Evolutionary conservation across 768 basidiomycete species (phyloP), one percentile per base, ranked within the genome.

Genomic region (Nidularia pulvinata): DNA sequence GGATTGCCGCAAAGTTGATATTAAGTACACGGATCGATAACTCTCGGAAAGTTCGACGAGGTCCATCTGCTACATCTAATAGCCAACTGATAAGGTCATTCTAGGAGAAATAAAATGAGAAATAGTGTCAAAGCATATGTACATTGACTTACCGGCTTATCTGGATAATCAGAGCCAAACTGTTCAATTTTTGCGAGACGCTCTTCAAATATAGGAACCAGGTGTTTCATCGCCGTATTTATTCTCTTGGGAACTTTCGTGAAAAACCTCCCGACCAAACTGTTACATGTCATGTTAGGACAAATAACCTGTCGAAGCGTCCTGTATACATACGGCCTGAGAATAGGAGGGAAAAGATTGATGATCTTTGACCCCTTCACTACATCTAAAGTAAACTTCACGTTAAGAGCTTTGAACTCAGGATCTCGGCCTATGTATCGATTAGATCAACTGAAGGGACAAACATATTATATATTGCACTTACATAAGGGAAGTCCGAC

Each of bases 61-160:
- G 46, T 30, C 62, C 69, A 25, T 63, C 46, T 0, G 75, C 74
- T 13, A 63, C 62, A 35, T 75, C 75, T 39, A 81, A 60, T 6
- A 80, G 57, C 80, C 80, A 82, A 37, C 68, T 69, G 4, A 81
- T 66, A 39, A 77, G 57, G 56, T 82, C 78, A 50, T 75, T 74
- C 80, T 79, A 42, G 10, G 11, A 52, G 9, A 46, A 52, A 4
- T 36, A 44, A 44, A 39, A 10, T 10, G 1, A 39, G 37, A 39
- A 39, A 19, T 19, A 19, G 19, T 39, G 10, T 39, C 10, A 16
- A 39, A 16, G 10, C 16, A 16, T 10, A 39, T 39, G 37, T 39
- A 39, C 10, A 10, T 39, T 16, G 37, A 56, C 62, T 58, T 37
- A 73, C 72, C 11, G 69, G 72, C 55, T 64, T 70, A 13, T 64